phyloP scores from a whole-genome alignment of 2,329 filamentous ascomycete species.

The Clonostachys solani region DNA sequence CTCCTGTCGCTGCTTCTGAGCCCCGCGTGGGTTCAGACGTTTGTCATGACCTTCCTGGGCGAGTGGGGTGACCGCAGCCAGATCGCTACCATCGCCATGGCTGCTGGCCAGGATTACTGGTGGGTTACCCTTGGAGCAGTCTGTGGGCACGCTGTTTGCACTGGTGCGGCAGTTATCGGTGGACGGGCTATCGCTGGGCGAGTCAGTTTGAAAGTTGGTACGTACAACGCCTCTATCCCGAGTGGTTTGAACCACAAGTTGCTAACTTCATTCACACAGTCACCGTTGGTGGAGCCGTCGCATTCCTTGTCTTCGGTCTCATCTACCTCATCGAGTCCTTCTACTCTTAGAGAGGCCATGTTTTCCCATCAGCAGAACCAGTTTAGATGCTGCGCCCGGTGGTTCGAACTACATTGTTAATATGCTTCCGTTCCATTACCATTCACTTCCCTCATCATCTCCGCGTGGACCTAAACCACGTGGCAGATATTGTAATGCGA shows the following conservation, averaged over 20 bases:
- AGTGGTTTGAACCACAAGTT: background rate
- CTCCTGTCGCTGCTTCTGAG: constrained; percentile 83
- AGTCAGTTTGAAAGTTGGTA: constrained; percentile 94
- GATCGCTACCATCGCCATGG: constrained; percentile 98
- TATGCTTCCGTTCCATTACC: no score
- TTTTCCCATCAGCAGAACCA: background rate
- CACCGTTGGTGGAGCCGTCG: constrained; percentile 83
- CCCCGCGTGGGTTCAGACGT: constrained; percentile 97
- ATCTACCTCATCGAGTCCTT: constrained; percentile 87
- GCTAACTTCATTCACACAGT: constrained; percentile 50
- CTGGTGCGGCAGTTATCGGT: constrained; percentile 84
- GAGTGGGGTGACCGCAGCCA: constrained; percentile 98
- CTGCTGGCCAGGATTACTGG: constrained; percentile 97
- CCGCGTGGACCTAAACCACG: no score
- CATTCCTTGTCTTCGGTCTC: constrained; percentile 86
- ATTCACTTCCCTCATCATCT: no score
- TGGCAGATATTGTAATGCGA: no score
- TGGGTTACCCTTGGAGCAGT: constrained; percentile 92
- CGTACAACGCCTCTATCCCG: constrained; percentile 32
- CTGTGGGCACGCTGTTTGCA: constrained; percentile 83
- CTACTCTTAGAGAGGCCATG: constrained; percentile 26
- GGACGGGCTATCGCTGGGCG: constrained; percentile 88
- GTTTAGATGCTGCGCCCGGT: background rate
- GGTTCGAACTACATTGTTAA: no score
- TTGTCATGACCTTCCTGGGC: constrained; percentile 97